Percentiles rank a stretch among this genome's conserved stretches.
These are phyloP conservation scores for Mycena citricolor DNA, from an alignment of 1,284 basidiomycete species.

Conservation along the genomic window DNA sequence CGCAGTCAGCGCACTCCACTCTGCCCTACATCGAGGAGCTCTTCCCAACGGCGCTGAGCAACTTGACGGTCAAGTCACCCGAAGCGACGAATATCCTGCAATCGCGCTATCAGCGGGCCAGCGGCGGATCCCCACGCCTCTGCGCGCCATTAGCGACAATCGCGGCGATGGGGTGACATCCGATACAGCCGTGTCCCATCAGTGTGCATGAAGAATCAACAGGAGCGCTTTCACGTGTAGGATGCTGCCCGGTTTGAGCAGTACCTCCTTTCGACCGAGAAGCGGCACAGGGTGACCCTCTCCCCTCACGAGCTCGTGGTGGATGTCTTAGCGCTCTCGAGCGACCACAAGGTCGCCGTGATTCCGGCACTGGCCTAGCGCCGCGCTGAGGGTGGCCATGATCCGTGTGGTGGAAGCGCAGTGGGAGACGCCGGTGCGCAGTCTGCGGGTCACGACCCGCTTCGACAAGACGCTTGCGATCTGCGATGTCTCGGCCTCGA, in stretches of 20 bases:
- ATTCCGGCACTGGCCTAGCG: no score
- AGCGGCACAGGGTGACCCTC: slow-evolving; percentile 55
- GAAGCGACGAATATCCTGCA: slow-evolving; percentile 40
- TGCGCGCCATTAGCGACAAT: slow-evolving; percentile 45
- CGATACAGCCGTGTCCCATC: slow-evolving; percentile 56
- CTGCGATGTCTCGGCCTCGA: slow-evolving; percentile 74
- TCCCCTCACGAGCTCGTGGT: slow-evolving; percentile 56
- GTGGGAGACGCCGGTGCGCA: slow-evolving; percentile 60
- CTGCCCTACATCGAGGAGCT: no score
- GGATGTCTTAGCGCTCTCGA: slow-evolving; percentile 33
- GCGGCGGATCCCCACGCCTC: slow-evolving; percentile 54
- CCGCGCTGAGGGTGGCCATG: slow-evolving; percentile 34
- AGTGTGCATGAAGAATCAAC: slow-evolving; percentile 57
- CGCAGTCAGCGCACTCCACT: no score
- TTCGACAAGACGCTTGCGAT: slow-evolving; percentile 66
- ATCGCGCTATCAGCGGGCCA: slow-evolving; percentile 52
- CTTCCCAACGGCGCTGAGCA: no score
- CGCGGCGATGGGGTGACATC: slow-evolving; percentile 58
- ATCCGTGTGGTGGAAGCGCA: slow-evolving; percentile 55
- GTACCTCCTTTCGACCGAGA: slow-evolving; percentile 58
- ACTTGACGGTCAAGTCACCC: slow-evolving; percentile 25
- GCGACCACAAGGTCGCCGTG: no score
- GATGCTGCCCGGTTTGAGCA: slow-evolving; percentile 56
- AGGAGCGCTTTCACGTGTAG: slow-evolving; percentile 49
- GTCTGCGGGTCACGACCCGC: slow-evolving; percentile 50